Conservation (phyloP, 371 early-diverging fungal genomes). For the Rhizopus sp. region DNA sequence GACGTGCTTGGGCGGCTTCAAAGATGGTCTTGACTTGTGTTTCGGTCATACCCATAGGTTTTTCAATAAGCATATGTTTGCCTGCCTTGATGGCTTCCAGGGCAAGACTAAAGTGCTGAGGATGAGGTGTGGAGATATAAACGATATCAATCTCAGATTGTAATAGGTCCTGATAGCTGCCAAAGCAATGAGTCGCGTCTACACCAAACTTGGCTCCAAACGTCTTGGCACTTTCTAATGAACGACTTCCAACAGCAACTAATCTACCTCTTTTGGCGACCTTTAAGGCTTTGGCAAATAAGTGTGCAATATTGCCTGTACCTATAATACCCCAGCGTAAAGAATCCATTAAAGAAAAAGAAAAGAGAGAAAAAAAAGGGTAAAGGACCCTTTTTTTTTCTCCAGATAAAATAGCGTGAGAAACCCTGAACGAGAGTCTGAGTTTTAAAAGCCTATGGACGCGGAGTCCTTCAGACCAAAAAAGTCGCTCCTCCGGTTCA, state of each 20-base stretch:
- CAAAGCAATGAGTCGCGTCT: conserved; percentile 24
- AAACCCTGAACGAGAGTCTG: too few relatives aligned
- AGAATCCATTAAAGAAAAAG: background rate
- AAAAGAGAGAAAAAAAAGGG: conserved; percentile 1
- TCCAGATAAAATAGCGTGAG: too few relatives aligned
- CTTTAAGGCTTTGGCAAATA: conserved; percentile 42
- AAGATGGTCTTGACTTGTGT: conserved; percentile 36
- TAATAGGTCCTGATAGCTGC: conserved; percentile 38
- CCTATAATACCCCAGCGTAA: conserved; percentile 54
- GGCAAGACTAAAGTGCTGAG: conserved; percentile 45
- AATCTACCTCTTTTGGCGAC: conserved; percentile 30
- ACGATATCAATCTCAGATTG: conserved; percentile 45
- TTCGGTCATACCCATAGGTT: conserved; percentile 53
- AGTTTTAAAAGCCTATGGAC: too few relatives aligned
- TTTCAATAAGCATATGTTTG: conserved; percentile 54
- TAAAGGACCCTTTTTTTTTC: too few relatives aligned
- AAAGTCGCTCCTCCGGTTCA: too few relatives aligned
- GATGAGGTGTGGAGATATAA: conserved; percentile 51
- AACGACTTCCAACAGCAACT: conserved; percentile 49
- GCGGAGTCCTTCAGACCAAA: too few relatives aligned
- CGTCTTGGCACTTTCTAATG: conserved; percentile 25
- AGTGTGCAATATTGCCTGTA: conserved; percentile 51
- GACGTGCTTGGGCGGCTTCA: conserved; percentile 27
- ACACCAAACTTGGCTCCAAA: conserved; percentile 39
- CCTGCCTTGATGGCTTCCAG: conserved; percentile 30